Percentiles rank a stretch among this genome's conserved stretches.
Evolutionary conservation across 1,284 basidiomycete genomes (phyloP).

Genomic region (Ganoderma leucocontextum): DNA sequence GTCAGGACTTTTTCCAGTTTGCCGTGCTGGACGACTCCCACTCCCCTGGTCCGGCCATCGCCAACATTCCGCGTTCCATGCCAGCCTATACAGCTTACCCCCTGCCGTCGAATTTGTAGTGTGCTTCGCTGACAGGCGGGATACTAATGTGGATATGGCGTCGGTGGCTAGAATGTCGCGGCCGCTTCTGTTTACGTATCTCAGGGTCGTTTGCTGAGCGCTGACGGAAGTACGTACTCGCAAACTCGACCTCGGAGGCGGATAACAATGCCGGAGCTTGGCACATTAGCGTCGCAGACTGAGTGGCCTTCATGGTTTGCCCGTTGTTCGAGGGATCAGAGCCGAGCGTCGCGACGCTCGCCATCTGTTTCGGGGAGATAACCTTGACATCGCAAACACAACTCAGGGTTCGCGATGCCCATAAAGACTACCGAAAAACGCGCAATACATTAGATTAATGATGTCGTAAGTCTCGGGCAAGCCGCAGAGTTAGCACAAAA

Average conservation of each 20-base stretch:
- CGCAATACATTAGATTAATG: slow-evolving; percentile 39
- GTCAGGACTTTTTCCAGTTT: not conserved
- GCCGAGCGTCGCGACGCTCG: not conserved
- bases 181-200: not conserved
- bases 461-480: slow-evolving; percentile 67
- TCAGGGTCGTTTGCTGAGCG: not conserved
- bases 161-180: not conserved
- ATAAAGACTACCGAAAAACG: not conserved
- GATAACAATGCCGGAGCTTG: not conserved
- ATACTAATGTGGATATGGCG: slow-evolving; percentile 1
- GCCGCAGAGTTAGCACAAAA: slow-evolving; percentile 71
- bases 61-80: too few relatives aligned
- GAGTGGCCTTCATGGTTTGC: not conserved
- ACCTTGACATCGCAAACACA: not conserved
- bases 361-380: not conserved
- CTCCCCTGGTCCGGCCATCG: not conserved
- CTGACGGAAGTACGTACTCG: not conserved
- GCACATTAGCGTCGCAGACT: not conserved
- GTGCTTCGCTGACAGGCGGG: not conserved
- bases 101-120: not conserved
- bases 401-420: not conserved
- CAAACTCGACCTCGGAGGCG: not conserved
- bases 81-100: not conserved
- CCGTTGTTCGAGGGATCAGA: not conserved
- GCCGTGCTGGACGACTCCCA: not conserved